Conservation (phyloP, 2,329 filamentous ascomycete genomes). For the Raffaelea arxii region DNA sequence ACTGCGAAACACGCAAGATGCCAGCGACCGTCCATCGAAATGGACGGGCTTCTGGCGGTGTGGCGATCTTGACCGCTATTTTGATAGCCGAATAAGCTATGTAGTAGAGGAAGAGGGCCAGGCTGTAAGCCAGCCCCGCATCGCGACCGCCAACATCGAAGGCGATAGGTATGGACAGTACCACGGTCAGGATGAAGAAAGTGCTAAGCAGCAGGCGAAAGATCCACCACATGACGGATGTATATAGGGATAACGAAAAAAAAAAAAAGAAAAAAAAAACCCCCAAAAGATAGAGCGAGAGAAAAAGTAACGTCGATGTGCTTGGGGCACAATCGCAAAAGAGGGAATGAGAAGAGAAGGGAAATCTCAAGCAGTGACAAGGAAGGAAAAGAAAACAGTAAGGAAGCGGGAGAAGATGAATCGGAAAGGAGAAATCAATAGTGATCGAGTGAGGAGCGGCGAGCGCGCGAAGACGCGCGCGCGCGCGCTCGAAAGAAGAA, state of each 20-base stretch:
- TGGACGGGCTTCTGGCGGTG: constrained; percentile 66
- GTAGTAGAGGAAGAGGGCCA: constrained; percentile 84
- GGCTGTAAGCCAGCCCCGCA: constrained; percentile 87
- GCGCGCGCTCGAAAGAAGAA: background rate
- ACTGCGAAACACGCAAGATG: constrained; percentile 68
- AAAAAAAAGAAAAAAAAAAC: background rate
- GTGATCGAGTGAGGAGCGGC: no score
- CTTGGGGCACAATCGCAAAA: no score
- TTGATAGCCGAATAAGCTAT: constrained; percentile 75
- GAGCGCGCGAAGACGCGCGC: background rate
- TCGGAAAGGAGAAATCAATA: no score
- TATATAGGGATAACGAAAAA: background rate
- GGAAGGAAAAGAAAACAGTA: background rate
- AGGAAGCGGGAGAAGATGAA: no score
- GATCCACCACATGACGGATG: constrained; percentile 62
- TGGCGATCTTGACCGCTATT: constrained; percentile 35
- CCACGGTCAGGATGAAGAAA: constrained; percentile 81
- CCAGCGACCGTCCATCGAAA: constrained; percentile 63
- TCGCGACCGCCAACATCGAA: constrained; percentile 97
- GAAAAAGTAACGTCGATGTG: no score
- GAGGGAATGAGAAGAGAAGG: background rate
- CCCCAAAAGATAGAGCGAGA: background rate
- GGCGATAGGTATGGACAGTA: constrained; percentile 91
- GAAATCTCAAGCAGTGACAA: background rate
- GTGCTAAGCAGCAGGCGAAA: constrained; percentile 70